Evolutionary conservation across 1,284 basidiomycete genomes (phyloP).

Genomic region (Austroboletus niveus): DNA sequence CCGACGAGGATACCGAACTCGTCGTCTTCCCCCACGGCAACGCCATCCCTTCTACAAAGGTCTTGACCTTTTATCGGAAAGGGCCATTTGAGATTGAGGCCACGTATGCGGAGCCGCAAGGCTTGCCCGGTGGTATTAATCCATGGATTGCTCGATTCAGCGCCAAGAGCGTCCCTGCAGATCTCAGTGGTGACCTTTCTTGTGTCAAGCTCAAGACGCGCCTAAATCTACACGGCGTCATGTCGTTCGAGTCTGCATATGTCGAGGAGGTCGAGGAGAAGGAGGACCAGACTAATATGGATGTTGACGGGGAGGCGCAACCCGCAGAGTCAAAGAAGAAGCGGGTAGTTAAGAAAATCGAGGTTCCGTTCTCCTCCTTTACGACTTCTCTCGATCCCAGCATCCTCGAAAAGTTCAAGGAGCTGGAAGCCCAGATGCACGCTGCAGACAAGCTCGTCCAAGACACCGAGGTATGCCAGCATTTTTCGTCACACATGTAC

Average conservation of each 20-base stretch:
- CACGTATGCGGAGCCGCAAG: constrained; percentile 66
- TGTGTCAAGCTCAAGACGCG: constrained; percentile 88
- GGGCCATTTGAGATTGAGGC: constrained; percentile 86
- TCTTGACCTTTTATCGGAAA: constrained; percentile 91
- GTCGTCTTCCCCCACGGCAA: constrained; percentile 85
- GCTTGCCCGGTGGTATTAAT: constrained; percentile 76
- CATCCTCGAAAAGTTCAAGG: constrained; percentile 63
- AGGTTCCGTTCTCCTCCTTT: constrained; percentile 68
- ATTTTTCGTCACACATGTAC: background rate
- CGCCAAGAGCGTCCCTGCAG: constrained; percentile 75
- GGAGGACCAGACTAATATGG: constrained; percentile 65
- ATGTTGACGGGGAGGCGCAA: constrained; percentile 57
- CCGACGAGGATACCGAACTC: constrained; percentile 87
- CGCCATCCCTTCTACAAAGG: constrained; percentile 86
- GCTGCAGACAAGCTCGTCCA: constrained; percentile 89
- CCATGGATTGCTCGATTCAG: constrained; percentile 81
- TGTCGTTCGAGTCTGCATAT: constrained; percentile 85
- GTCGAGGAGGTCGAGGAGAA: constrained; percentile 82
- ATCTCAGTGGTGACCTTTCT: constrained; percentile 68
- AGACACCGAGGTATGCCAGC: constrained; percentile 80
- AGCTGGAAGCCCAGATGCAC: constrained; percentile 85
- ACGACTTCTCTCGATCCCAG: constrained; percentile 63
- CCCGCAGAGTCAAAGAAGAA: constrained; percentile 70
- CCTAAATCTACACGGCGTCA: constrained; percentile 80
- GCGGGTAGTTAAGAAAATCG: constrained; percentile 78